A percentile compares a stretch with the other conserved stretches of the same genome.
These are phyloP conservation scores for Auricularia sp. DNA, from an alignment of 768 basidiomycete species.

Conservation along the genomic window DNA sequence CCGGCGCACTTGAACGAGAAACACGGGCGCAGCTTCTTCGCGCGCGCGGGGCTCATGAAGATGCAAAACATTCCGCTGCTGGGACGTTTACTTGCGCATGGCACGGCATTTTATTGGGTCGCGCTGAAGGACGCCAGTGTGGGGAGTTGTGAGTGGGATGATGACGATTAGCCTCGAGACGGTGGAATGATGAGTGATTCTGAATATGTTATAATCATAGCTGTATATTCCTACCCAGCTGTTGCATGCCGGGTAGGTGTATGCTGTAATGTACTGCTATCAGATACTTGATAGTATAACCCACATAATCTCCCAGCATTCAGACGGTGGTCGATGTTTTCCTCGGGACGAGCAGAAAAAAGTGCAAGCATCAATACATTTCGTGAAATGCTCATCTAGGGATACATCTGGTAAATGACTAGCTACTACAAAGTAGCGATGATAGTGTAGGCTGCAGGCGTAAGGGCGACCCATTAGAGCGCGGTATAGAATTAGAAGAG, in stretches of 20 bases:
- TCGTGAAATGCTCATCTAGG: conserved; percentile 1
- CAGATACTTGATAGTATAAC: no score
- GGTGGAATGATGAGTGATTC: no score
- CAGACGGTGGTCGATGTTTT: no score
- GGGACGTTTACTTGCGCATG: conserved; percentile 11
- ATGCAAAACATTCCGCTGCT: conserved; percentile 9
- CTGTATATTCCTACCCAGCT: no score
- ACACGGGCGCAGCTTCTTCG: background rate
- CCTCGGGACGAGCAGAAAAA: no score
- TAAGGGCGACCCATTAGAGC: no score
- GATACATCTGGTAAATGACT: conserved; percentile 4
- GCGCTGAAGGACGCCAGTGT: conserved; percentile 8
- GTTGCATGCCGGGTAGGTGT: no score
- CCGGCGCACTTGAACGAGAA: conserved; percentile 3
- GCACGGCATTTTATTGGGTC: conserved; percentile 13
- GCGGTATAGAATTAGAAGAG: no score
- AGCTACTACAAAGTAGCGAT: background rate
- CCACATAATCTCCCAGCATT: no score
- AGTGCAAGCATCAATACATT: conserved; percentile 3
- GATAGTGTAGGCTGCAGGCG: no score
- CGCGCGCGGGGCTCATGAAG: background rate
- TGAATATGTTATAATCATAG: no score
- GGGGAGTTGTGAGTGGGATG: conserved; percentile 11
- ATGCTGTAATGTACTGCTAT: no score
- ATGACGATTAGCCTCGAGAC: background rate